Evolutionary conservation across 139 green algal species (phyloP).

Genomic region (Haematococcus lacustris): DNA sequence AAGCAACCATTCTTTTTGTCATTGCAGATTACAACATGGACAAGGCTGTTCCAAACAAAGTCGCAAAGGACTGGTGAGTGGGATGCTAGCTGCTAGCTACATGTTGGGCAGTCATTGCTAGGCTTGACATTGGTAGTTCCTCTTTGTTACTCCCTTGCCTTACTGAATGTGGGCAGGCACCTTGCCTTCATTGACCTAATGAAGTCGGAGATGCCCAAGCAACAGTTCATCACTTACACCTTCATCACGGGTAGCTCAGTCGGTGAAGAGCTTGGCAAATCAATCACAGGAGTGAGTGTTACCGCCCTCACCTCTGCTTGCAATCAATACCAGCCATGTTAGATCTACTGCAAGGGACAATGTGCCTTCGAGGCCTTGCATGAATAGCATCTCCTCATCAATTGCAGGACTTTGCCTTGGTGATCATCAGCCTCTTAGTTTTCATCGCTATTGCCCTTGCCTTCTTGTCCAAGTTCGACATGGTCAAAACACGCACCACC

Average conservation of each 20-base stretch:
- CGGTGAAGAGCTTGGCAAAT: not conserved
- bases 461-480: not conserved
- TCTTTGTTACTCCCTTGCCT: not conserved
- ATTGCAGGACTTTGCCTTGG: slow-evolving; percentile 11
- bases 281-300: slow-evolving; percentile 2
- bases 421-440: slow-evolving; percentile 15
- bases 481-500: not conserved
- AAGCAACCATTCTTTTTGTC: not conserved
- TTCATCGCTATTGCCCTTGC: slow-evolving; percentile 4
- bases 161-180: slow-evolving; percentile 1
- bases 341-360: too few relatives aligned
- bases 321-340: too few relatives aligned
- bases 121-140: not conserved
- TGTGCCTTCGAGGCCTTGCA: too few relatives aligned
- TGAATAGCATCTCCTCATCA: too few relatives aligned
- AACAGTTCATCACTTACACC: slow-evolving; percentile 15
- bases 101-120: not conserved
- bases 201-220: not conserved
- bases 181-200: slow-evolving; percentile 3
- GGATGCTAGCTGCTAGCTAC: not conserved
- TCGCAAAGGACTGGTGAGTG: not conserved
- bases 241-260: slow-evolving; percentile 8
- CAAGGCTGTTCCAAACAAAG: not conserved
- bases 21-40: not conserved
- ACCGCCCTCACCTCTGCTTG: too few relatives aligned